These are phyloP conservation scores for Saturnispora hagleri DNA, from an alignment of 805 yeast species.

Conservation along the genomic window DNA sequence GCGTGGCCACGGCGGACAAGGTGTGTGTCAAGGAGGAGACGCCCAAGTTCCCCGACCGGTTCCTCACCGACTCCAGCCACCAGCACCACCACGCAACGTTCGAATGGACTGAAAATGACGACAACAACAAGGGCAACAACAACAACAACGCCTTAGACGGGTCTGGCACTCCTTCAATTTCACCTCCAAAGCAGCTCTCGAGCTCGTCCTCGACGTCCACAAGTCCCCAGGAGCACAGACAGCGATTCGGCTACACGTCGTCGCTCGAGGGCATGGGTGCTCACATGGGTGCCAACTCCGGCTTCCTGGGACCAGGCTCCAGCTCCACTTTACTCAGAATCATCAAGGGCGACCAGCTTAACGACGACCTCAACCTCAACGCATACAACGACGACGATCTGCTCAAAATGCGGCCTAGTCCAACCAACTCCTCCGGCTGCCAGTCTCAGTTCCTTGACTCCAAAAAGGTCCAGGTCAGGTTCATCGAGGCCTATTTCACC, in stretches of 20 bases:
- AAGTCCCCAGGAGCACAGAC: neutral
- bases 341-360: constrained; percentile 26
- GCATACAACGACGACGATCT: neutral
- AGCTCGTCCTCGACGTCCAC: neutral
- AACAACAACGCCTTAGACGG: neutral
- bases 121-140: neutral
- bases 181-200: constrained; percentile 5
- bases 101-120: constrained; percentile 13
- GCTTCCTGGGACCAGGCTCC: constrained; percentile 60
- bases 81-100: constrained; percentile 11
- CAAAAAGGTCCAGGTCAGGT: constrained; percentile 14
- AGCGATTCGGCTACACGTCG: neutral
- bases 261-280: constrained; percentile 59
- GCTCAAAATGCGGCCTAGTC: neutral
- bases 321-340: constrained; percentile 41
- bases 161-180: constrained; percentile 1
- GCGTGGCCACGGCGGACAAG: neutral
- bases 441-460: neutral
- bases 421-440: neutral
- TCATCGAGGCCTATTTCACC: constrained; percentile 37
- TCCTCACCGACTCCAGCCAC: constrained; percentile 7
- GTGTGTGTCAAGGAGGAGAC: neutral
- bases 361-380: constrained; percentile 14
- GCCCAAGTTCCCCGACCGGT: constrained; percentile 13
- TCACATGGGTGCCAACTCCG: constrained; percentile 37